A percentile compares a stretch with the other conserved stretches of the same genome.
These are phyloP conservation scores for Amniculicola lignicola DNA, from an alignment of 495 filamentous ascomycete species.

Conservation along the genomic window DNA sequence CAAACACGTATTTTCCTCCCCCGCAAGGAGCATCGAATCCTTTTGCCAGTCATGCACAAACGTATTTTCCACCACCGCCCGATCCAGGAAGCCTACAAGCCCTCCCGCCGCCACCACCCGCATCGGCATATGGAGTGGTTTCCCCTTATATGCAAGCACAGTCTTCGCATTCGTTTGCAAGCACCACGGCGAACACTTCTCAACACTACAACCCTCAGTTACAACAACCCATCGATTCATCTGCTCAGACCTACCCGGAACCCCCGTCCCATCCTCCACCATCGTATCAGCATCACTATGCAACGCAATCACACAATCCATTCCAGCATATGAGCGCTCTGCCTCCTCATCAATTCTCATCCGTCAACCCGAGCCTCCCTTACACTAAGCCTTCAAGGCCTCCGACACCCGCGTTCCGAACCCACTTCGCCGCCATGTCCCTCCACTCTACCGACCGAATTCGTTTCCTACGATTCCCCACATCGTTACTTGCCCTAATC, in stretches of 20 bases:
- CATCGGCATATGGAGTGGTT: not conserved
- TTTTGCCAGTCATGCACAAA: not conserved
- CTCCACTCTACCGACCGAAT: not conserved
- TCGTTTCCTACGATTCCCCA: slow-evolving; percentile 9
- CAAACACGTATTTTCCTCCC: slow-evolving; percentile 11
- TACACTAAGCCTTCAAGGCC: not conserved
- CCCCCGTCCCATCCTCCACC: not conserved
- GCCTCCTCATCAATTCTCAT: not conserved
- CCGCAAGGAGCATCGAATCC: not conserved
- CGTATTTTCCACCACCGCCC: slow-evolving; percentile 9
- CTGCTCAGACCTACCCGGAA: not conserved
- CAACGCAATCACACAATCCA: not conserved
- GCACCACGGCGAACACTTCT: not conserved
- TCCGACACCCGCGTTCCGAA: not conserved
- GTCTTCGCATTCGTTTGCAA: not conserved
- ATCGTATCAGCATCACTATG: not conserved
- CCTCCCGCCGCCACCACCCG: not conserved
- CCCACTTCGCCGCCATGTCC: slow-evolving; percentile 10
- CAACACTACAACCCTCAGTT: not conserved
- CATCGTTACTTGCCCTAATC: not conserved
- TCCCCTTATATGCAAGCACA: not conserved
- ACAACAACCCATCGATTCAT: not conserved
- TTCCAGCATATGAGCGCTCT: not conserved
- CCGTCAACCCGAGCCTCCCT: not conserved
- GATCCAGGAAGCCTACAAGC: not conserved